Percentiles rank a stretch among this genome's conserved stretches.
Evolutionary conservation across 495 filamentous ascomycete genomes (phyloP).

Genomic region (Aspergillus coremiiformis): DNA sequence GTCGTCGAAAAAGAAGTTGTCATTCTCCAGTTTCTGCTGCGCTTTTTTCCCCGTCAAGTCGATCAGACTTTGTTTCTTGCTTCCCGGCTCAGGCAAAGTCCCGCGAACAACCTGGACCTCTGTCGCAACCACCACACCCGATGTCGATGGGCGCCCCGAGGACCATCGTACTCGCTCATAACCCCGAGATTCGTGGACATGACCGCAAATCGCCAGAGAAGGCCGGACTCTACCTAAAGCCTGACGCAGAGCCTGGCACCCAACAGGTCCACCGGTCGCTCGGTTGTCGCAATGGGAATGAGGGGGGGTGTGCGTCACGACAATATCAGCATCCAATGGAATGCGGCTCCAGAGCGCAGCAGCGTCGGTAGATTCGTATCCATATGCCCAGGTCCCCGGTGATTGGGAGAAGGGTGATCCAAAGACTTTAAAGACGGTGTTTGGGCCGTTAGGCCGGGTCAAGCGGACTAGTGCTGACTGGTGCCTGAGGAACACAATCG

Average conservation of each 20-base stretch:
- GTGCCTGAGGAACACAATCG: conserved; percentile 61
- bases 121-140: too few species aligned
- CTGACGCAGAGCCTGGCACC: conserved; percentile 36
- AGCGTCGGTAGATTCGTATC: conserved; percentile 49
- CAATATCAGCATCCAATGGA: conserved; percentile 37
- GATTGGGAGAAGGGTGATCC: conserved; percentile 66
- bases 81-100: conserved; percentile 29
- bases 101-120: conserved; percentile 4
- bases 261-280: conserved; percentile 22
- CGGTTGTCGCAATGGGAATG: conserved; percentile 38
- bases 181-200: conserved; percentile 45
- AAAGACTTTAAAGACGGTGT: conserved; percentile 64
- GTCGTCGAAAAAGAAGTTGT: conserved; percentile 17
- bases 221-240: conserved; percentile 35
- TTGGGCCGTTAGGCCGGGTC: conserved; percentile 48
- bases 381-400: conserved; percentile 63
- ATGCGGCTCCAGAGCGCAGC: conserved; percentile 42
- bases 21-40: conserved; percentile 37
- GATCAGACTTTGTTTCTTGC: conserved; percentile 52
- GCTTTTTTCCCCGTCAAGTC: conserved; percentile 46
- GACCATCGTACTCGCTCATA: conserved; percentile 39
- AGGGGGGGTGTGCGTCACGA: conserved; percentile 46
- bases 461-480: conserved; percentile 52
- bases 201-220: conserved; percentile 40
- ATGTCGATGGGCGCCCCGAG: too few species aligned